phyloP scores from a whole-genome alignment of 805 yeast species.

The Sugiyamaella qingdaonensis region DNA sequence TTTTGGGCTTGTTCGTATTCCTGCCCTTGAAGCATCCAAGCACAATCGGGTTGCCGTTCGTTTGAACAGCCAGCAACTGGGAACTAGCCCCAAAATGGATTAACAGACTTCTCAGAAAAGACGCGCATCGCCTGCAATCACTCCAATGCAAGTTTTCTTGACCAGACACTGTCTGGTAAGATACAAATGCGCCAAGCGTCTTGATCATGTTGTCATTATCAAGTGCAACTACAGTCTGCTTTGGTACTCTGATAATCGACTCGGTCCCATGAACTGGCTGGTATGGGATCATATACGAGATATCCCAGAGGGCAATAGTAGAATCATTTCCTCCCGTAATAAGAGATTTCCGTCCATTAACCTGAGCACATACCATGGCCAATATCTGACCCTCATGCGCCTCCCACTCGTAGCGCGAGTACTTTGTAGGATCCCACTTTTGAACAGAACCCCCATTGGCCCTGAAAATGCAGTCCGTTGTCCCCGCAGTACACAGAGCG shows the following conservation, averaged over 20 bases:
- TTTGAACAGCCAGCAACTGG: constrained; percentile 62
- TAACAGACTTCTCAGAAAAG: constrained; percentile 58
- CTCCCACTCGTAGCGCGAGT: constrained; percentile 44
- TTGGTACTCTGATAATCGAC: neutral
- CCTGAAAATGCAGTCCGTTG: constrained; percentile 56
- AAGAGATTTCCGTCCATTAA: constrained; percentile 41
- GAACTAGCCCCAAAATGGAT: constrained; percentile 62
- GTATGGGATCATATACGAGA: constrained; percentile 29
- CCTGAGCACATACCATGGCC: constrained; percentile 48
- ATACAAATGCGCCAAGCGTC: constrained; percentile 56
- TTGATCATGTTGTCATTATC: constrained; percentile 61
- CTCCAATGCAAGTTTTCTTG: constrained; percentile 62
- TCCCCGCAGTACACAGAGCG: constrained; percentile 46
- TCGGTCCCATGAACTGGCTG: neutral
- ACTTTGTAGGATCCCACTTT: constrained; percentile 48
- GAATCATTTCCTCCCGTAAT: constrained; percentile 70
- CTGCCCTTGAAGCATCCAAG: constrained; percentile 59
- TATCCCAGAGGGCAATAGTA: constrained; percentile 69
- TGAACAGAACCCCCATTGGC: constrained; percentile 52
- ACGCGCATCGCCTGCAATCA: constrained; percentile 85
- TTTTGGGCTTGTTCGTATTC: constrained; percentile 12
- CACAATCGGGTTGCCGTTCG: constrained; percentile 78
- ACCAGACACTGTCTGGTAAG: constrained; percentile 75
- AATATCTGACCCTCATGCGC: constrained; percentile 56
- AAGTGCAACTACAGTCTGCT: constrained; percentile 21